Percentiles rank a stretch among this genome's conserved stretches.
Conservation (phyloP, 805 yeast species). For the Metschnikowia similis region DNA sequence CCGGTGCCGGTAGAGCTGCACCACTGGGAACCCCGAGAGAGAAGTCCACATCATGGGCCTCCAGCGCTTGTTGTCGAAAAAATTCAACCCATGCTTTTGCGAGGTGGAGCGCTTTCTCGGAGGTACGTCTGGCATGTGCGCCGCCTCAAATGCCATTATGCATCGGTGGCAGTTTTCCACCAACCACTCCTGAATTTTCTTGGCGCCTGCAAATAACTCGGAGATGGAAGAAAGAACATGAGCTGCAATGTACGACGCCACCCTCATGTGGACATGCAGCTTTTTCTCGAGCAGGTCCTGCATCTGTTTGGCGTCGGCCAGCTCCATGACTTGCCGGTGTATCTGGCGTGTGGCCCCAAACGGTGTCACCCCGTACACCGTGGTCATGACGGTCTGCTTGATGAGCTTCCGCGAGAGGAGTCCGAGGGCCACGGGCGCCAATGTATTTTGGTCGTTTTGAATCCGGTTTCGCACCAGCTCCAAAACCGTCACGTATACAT, state of each 20-base stretch:
- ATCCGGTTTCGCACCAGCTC: constrained; percentile 19
- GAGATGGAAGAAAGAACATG: constrained; percentile 13
- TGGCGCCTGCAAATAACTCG: constrained; percentile 32
- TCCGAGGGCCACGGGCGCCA: constrained; percentile 15
- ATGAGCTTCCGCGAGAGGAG: constrained; percentile 30
- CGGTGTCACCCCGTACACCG: constrained; percentile 41
- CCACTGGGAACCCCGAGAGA: constrained; percentile 37
- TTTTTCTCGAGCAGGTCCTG: neutral
- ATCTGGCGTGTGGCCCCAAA: constrained; percentile 36
- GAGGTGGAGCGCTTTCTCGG: neutral
- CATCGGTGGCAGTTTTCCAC: constrained; percentile 27
- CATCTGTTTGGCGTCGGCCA: neutral
- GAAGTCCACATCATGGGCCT: constrained; percentile 43
- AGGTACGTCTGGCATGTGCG: constrained; percentile 7
- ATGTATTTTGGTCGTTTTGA: neutral
- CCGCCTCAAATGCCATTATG: constrained; percentile 19
- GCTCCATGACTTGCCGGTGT: neutral
- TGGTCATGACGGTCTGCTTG: constrained; percentile 43
- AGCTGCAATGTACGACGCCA: constrained; percentile 11
- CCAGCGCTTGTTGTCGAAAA: constrained; percentile 18
- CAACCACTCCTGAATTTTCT: constrained; percentile 34
- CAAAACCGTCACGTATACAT: constrained; percentile 33
- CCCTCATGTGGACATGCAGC: neutral
- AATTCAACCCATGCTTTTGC: constrained; percentile 9
- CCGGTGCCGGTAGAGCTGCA: constrained; percentile 30